These are phyloP conservation scores for Cetraspora pellucida DNA, from an alignment of 192 early-diverging fungal species.

Conservation along the genomic window DNA sequence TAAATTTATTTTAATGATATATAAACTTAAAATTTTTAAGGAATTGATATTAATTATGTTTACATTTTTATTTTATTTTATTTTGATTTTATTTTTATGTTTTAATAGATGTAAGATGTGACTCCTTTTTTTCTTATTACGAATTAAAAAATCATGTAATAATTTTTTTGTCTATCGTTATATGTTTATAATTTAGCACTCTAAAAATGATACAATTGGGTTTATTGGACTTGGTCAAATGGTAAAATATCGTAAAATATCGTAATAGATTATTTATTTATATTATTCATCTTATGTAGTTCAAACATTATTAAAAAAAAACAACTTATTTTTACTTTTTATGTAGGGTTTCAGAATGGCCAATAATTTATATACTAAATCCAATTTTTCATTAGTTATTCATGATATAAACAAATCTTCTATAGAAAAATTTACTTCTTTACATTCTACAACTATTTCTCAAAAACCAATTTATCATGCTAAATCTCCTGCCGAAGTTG, in stretches of 20 bases:
- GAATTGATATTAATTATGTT: too few relatives aligned
- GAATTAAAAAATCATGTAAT: background rate
- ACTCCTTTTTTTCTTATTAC: background rate
- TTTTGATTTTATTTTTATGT: too few relatives aligned
- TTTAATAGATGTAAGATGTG: too few relatives aligned
- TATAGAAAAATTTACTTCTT: conserved; percentile 56
- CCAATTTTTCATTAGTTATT: conserved; percentile 62
- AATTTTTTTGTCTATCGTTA: background rate
- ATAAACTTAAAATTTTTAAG: too few relatives aligned
- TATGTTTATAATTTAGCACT: background rate
- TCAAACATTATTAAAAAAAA: background rate
- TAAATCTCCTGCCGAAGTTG: conserved; percentile 70
- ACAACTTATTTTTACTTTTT: too few relatives aligned
- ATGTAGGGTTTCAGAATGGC: conserved; percentile 87
- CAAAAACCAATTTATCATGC: conserved; percentile 55
- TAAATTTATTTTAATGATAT: too few relatives aligned
- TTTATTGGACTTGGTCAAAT: conserved; percentile 94
- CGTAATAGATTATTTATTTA: background rate
- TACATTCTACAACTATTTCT: conserved; percentile 41
- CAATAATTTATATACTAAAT: conserved; percentile 70
- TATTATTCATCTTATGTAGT: background rate
- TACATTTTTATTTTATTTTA: too few relatives aligned
- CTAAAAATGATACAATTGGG: conserved; percentile 54
- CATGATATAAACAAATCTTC: conserved; percentile 69
- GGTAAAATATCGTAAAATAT: conserved; percentile 42